phyloP scores from a whole-genome alignment of 768 basidiomycete species.

The Phaeotremella fagi region DNA sequence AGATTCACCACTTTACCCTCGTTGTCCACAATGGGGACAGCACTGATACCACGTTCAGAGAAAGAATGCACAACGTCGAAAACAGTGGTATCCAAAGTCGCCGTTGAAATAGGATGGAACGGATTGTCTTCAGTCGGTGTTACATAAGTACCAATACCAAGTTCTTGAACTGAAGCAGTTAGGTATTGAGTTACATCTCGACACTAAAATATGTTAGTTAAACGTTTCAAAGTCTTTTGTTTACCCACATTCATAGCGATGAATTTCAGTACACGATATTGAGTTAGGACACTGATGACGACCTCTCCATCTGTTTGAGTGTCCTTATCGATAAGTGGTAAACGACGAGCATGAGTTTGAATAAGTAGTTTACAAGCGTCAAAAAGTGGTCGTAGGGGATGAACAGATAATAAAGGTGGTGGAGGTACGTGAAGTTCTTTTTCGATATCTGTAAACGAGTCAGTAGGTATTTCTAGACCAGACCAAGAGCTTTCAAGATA shows the following conservation, averaged over 20 bases:
- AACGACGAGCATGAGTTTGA: slow-evolving; percentile 87
- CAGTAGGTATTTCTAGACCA: background rate
- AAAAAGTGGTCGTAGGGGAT: slow-evolving; percentile 79
- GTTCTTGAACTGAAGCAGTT: slow-evolving; percentile 45
- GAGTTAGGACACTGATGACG: slow-evolving; percentile 90
- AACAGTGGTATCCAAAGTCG: slow-evolving; percentile 82
- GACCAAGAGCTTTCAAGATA: slow-evolving; percentile 2
- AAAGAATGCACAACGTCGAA: slow-evolving; percentile 99
- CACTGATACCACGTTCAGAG: slow-evolving; percentile 88
- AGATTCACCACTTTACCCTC: slow-evolving; percentile 90
- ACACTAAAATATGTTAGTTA: slow-evolving; percentile 56
- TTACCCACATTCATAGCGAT: slow-evolving; percentile 85
- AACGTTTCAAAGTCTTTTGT: background rate
- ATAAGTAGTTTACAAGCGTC: slow-evolving; percentile 87
- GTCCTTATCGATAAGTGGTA: slow-evolving; percentile 90
- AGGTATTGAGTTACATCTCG: slow-evolving; percentile 55
- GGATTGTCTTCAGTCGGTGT: slow-evolving; percentile 56
- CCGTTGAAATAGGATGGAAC: slow-evolving; percentile 86
- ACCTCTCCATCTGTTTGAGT: slow-evolving; percentile 91
- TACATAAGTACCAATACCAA: slow-evolving; percentile 92
- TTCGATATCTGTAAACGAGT: slow-evolving; percentile 74
- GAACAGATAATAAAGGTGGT: slow-evolving; percentile 82
- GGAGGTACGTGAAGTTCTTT: slow-evolving; percentile 83
- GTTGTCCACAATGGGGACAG: slow-evolving; percentile 86
- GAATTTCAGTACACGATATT: slow-evolving; percentile 96